These are phyloP conservation scores for Rhizodiscina lignyota DNA, from an alignment of 495 filamentous ascomycete genomes.

Conservation along the genomic window DNA sequence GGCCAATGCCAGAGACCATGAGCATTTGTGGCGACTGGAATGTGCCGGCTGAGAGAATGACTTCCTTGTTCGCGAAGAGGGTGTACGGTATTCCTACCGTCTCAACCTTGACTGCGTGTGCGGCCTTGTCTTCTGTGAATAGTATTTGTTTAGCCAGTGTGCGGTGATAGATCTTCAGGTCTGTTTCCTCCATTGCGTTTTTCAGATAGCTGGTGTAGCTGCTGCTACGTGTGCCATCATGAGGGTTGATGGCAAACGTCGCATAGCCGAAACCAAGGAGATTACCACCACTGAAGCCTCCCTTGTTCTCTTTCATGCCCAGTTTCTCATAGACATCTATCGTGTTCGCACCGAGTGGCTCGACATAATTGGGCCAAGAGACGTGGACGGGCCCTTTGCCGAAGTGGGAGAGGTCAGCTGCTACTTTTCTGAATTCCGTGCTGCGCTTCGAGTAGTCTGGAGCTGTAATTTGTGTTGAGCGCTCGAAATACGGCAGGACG, in stretches of 20 bases:
- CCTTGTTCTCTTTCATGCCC: no score
- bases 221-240: constrained; percentile 17
- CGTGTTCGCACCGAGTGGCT: no score
- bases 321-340: no score
- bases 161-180: constrained; percentile 20
- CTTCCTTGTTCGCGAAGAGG: constrained; percentile 30
- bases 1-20: constrained; percentile 16
- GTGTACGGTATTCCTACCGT: constrained; percentile 21
- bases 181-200: constrained; percentile 10
- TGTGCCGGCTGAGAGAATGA: constrained; percentile 33
- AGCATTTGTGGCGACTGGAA: constrained; percentile 9
- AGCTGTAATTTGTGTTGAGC: constrained; percentile 32
- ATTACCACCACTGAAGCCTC: constrained; percentile 21
- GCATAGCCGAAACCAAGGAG: no score
- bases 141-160: constrained; percentile 28
- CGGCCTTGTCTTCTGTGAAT: constrained; percentile 27
- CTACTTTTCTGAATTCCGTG: constrained; percentile 29
- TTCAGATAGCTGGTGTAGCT: constrained; percentile 28
- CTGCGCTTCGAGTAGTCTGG: constrained; percentile 22
- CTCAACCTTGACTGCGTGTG: constrained; percentile 31
- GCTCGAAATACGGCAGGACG: constrained; percentile 37
- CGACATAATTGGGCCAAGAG: no score
- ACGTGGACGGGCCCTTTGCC: no score
- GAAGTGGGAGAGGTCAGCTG: constrained; percentile 24
- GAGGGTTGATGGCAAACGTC: constrained; percentile 23